Conservation (phyloP, 768 basidiomycete genomes). For the Ephemerocybe angulata region DNA sequence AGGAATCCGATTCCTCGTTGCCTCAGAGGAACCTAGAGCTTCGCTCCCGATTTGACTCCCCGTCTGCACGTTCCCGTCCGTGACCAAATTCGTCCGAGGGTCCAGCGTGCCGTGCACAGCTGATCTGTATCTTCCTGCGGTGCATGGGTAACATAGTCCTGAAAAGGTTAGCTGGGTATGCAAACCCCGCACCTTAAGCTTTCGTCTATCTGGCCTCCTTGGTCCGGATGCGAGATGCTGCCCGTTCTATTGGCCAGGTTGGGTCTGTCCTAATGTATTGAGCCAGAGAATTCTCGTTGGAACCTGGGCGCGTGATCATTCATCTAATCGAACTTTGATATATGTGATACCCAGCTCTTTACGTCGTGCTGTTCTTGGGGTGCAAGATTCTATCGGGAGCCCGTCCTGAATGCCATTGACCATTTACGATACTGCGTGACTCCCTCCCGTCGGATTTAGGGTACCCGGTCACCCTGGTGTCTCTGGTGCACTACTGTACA, state of each 20-base stretch:
- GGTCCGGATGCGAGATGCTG: too few species aligned
- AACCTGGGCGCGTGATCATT: background rate
- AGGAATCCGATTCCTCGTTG: background rate
- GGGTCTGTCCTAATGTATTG: background rate
- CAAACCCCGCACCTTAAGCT: background rate
- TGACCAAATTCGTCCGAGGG: too few species aligned
- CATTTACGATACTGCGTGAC: background rate
- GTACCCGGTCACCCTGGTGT: too few species aligned
- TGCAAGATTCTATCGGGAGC: background rate
- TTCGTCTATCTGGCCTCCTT: background rate
- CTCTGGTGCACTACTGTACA: too few species aligned
- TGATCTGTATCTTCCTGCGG: too few species aligned
- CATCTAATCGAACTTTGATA: background rate
- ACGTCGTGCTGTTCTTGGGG: background rate
- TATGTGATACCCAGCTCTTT: background rate
- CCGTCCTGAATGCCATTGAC: background rate
- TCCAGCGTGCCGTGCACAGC: too few species aligned
- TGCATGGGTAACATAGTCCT: too few species aligned
- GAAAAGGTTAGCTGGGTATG: too few species aligned
- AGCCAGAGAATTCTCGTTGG: background rate
- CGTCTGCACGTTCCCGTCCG: too few species aligned
- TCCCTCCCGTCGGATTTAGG: too few species aligned
- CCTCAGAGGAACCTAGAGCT: background rate
- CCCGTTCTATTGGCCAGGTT: background rate
- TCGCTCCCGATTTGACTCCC: too few species aligned